These are phyloP conservation scores for Cordyceps javanica DNA, from an alignment of 2,329 filamentous ascomycete species.

Conservation along the genomic window DNA sequence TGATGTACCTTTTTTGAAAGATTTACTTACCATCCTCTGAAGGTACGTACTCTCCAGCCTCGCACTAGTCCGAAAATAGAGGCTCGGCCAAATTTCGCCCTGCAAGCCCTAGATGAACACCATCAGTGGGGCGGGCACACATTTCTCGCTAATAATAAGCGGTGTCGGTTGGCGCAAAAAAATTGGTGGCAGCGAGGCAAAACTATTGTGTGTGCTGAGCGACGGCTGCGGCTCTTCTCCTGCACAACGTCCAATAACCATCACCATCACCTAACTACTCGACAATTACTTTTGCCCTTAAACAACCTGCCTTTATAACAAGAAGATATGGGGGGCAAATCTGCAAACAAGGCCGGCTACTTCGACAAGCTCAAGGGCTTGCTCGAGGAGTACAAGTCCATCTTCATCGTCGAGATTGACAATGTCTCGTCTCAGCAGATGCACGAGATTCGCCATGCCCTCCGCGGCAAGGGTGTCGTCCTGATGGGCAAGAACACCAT, in stretches of 20 bases:
- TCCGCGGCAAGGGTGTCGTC: constrained; percentile 88
- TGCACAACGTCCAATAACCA: constrained; percentile 5
- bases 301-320: constrained; percentile 95
- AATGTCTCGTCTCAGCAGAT: constrained; percentile 99
- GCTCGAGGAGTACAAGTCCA: constrained; percentile 91
- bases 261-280: constrained; percentile 5
- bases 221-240: background rate
- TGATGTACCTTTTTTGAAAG: constrained; percentile 25
- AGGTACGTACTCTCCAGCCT: background rate
- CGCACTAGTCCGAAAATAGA: constrained; percentile 1
- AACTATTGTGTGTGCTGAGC: background rate
- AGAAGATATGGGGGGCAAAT: constrained; percentile 99
- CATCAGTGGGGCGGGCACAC: constrained; percentile 1
- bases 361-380: constrained; percentile 99
- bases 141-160: constrained; percentile 10
- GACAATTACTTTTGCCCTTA: constrained; percentile 64
- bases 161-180: background rate
- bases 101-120: constrained; percentile 1
- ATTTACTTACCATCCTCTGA: too few species aligned
- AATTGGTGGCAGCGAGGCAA: background rate
- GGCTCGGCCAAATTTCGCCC: background rate
- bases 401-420: constrained; percentile 97
- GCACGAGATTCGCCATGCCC: constrained; percentile 96
- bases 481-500: constrained; percentile 99
- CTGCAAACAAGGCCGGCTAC: constrained; percentile 88